A percentile compares a stretch with the other conserved stretches of the same genome.
Conservation (phyloP, 345 rosid genomes). For the Geranium rotundifolium region DNA sequence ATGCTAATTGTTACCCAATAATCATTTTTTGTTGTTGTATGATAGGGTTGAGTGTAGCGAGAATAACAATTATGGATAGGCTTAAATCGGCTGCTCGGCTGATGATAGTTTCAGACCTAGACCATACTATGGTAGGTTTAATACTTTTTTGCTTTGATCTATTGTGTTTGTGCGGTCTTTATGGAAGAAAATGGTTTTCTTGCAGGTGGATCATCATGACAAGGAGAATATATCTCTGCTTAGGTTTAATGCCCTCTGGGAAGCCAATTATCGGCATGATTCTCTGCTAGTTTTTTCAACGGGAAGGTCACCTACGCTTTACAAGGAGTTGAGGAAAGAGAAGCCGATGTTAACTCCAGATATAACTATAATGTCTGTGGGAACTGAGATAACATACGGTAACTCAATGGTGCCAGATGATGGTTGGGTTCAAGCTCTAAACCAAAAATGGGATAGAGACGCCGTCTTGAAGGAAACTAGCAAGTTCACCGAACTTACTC, state of each 20-base stretch:
- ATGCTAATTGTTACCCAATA: neutral
- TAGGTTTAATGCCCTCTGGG: constrained; percentile 90
- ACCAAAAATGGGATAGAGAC: constrained; percentile 73
- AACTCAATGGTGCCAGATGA: constrained; percentile 72
- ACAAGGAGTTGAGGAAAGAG: constrained; percentile 62
- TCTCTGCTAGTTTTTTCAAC: constrained; percentile 89
- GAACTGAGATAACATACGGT: constrained; percentile 96
- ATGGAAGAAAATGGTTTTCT: constrained; percentile 5
- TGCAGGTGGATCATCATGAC: constrained; percentile 95
- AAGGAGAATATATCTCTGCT: constrained; percentile 63
- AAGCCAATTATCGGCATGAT: constrained; percentile 59
- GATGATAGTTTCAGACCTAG: constrained; percentile 96
- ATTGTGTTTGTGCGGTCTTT: constrained; percentile 4
- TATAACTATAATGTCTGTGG: constrained; percentile 92
- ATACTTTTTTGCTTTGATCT: constrained; percentile 7
- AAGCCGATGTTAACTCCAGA: constrained; percentile 93
- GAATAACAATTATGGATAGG: constrained; percentile 46
- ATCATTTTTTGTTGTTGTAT: neutral
- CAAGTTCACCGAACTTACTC: constrained; percentile 76
- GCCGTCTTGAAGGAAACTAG: constrained; percentile 59
- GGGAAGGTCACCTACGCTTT: constrained; percentile 84
- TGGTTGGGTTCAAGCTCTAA: constrained; percentile 81
- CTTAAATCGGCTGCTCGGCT: constrained; percentile 57
- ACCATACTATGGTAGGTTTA: constrained; percentile 71
- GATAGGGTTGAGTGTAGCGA: constrained; percentile 8